These are phyloP conservation scores for Aspergillus vadensis DNA, from an alignment of 2,329 filamentous ascomycete species.

Conservation along the genomic window DNA sequence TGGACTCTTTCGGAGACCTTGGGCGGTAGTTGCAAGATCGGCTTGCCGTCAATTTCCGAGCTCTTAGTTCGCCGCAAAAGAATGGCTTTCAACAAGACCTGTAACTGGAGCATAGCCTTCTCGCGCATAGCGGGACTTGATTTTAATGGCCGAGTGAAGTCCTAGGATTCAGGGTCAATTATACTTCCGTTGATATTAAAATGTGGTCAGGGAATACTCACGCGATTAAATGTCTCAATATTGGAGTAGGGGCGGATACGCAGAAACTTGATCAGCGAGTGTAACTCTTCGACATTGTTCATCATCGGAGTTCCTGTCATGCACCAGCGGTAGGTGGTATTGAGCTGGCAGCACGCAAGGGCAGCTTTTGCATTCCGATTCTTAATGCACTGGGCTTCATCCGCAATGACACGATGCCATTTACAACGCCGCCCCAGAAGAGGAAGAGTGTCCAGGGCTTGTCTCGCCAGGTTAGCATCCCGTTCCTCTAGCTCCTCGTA, in stretches of 20 bases:
- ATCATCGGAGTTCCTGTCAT: conserved; percentile 86
- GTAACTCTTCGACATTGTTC: conserved; percentile 79
- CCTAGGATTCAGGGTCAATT: conserved; percentile 24
- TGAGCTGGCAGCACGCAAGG: conserved; percentile 60
- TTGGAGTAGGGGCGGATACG: conserved; percentile 73
- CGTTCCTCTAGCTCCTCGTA: conserved; percentile 54
- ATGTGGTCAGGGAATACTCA: conserved; percentile 36
- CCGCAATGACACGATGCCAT: conserved; percentile 73
- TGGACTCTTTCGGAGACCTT: conserved; percentile 65
- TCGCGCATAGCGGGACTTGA: conserved; percentile 34
- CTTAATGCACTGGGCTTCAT: conserved; percentile 81
- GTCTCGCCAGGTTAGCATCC: conserved; percentile 17
- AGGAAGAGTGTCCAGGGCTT: conserved; percentile 48
- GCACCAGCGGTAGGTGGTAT: conserved; percentile 67
- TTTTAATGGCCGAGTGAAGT: conserved; percentile 59
- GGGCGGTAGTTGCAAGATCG: conserved; percentile 68
- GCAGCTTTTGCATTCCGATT: conserved; percentile 67
- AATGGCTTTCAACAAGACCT: conserved; percentile 74
- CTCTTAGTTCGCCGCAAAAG: conserved; percentile 82
- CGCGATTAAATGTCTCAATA: conserved; percentile 61
- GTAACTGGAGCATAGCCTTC: conserved; percentile 68
- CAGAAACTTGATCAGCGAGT: conserved; percentile 75
- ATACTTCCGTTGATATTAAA: background rate
- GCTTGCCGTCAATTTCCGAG: conserved; percentile 75
- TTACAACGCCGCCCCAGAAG: conserved; percentile 61